Percentiles rank a stretch among this genome's conserved stretches.
Evolutionary conservation across 768 basidiomycete species (phyloP).

Genomic region (Russula dissimulans): DNA sequence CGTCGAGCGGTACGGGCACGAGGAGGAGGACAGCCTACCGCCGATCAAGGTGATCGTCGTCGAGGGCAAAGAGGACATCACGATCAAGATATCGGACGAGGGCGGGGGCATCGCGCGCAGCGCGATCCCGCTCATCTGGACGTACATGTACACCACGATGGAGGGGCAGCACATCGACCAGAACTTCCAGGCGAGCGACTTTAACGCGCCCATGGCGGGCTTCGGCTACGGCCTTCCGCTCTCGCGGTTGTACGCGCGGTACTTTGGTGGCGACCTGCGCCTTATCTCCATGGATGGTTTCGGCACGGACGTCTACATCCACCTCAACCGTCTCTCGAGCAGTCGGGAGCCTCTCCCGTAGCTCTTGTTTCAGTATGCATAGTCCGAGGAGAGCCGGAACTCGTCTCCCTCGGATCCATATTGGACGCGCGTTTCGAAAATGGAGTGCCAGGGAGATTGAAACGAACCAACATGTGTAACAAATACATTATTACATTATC

Average conservation of each 20-base stretch:
- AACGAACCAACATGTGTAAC: background rate
- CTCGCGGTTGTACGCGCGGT: constrained; percentile 89
- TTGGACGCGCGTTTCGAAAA: background rate
- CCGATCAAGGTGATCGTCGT: constrained; percentile 93
- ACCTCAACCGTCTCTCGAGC: constrained; percentile 77
- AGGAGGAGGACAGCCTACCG: constrained; percentile 70
- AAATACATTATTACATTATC: background rate
- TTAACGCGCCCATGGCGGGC: constrained; percentile 97
- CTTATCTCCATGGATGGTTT: constrained; percentile 99
- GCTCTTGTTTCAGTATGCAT: background rate
- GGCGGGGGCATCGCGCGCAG: constrained; percentile 89
- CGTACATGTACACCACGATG: constrained; percentile 95
- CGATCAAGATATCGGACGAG: constrained; percentile 97
- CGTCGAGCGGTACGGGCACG: constrained; percentile 84
- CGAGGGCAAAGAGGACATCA: constrained; percentile 97
- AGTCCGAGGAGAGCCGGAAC: background rate
- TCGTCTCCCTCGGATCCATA: background rate
- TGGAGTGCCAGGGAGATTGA: background rate
- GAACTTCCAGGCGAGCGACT: constrained; percentile 78
- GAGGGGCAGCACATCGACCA: constrained; percentile 58
- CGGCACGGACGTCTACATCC: constrained; percentile 90
- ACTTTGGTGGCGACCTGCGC: constrained; percentile 88
- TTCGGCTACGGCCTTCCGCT: constrained; percentile 92
- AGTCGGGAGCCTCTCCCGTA: constrained; percentile 70
- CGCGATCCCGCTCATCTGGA: constrained; percentile 94